Evolutionary conservation across 495 filamentous ascomycete species (phyloP), one percentile per base, ranked within the genome.

Genomic region (Neurospora discreta): DNA sequence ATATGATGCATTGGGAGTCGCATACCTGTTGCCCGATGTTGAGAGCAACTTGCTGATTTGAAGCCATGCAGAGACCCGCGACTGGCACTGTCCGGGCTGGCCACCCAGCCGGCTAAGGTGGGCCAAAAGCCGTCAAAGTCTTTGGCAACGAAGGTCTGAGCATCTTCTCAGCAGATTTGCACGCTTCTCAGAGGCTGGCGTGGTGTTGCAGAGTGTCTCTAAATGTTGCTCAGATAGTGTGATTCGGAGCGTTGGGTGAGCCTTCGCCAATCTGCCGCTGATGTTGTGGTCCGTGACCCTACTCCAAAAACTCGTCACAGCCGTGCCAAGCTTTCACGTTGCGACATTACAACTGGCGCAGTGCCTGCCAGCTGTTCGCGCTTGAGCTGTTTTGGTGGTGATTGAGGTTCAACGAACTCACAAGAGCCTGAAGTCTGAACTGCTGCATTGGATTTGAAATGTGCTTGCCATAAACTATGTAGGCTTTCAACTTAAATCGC

Each of bases 171-270:
- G 67, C 20, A 30, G 38, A 23, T 68, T 73, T 71, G 71, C 70
- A 71, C 71, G 18, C 16, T 68, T 70, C 46, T 16, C 67, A 69
- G 71, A 39, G 42, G 72, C 74, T 74, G 72, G 23, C 43, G 75
- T 65, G 71, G 75, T 46, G 70, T 36, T 73, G 39, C 40, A 68
- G 72, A 70, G 68, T n/a, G 68, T 65, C 38, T 44, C 13, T 42
- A 72, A 43, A 33, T 33, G 44, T 72, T 74, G 75, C 58, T 72
- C 73, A 65, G 69, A 39, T 65, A 26, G 40, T 70, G 74, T 71
- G 65, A 39, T 71, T 68, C 75, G 68, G 39, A 39, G 26, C 68
- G 68, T 41, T 72, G 18, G 68, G 68, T 68, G 41, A 69, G 52
- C 44, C 69, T 39, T 65, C 33, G 52, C 52, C 52, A 65, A 65